Conservation (phyloP, 1,139 yeast genomes). For the Nakaseomyces kungkrabaensis region DNA sequence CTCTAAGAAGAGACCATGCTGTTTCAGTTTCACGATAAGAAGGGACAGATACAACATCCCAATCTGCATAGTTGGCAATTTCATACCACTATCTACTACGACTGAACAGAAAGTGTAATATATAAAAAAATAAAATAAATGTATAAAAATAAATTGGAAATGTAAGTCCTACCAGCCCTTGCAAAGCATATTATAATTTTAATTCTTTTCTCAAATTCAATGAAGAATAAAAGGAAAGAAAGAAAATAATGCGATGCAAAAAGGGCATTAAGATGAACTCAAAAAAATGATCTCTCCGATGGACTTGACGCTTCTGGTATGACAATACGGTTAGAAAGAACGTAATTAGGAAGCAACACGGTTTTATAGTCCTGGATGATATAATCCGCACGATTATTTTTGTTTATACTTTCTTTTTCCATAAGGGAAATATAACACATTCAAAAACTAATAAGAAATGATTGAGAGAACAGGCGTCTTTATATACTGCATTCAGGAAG, state of each 20-base stretch:
- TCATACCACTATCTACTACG: conserved; percentile 54
- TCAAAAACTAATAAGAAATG: not conserved
- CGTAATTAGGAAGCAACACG: conserved; percentile 41
- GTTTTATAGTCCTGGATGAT: conserved; percentile 49
- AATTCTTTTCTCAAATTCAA: not conserved
- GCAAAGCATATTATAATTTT: conserved; percentile 18
- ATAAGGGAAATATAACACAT: not conserved
- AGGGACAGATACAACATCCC: conserved; percentile 93
- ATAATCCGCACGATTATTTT: conserved; percentile 47
- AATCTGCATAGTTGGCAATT: conserved; percentile 92
- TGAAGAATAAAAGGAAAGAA: not conserved
- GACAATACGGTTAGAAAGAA: conserved; percentile 32
- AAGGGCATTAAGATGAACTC: conserved; percentile 55
- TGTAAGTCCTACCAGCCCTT: conserved; percentile 62
- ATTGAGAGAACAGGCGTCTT: not conserved
- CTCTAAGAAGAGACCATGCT: conserved; percentile 70
- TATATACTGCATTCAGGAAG: not conserved
- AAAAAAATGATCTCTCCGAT: conserved; percentile 43
- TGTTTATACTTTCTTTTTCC: conserved; percentile 8
- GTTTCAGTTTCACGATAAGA: conserved; percentile 88
- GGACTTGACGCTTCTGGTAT: conserved; percentile 49
- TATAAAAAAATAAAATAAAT: not conserved
- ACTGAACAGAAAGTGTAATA: not conserved
- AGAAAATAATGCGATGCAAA: not conserved
- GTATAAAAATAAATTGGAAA: not conserved